phyloP scores from a whole-genome alignment of 805 yeast genomes.

The Blastobotrys chiropterorum region DNA sequence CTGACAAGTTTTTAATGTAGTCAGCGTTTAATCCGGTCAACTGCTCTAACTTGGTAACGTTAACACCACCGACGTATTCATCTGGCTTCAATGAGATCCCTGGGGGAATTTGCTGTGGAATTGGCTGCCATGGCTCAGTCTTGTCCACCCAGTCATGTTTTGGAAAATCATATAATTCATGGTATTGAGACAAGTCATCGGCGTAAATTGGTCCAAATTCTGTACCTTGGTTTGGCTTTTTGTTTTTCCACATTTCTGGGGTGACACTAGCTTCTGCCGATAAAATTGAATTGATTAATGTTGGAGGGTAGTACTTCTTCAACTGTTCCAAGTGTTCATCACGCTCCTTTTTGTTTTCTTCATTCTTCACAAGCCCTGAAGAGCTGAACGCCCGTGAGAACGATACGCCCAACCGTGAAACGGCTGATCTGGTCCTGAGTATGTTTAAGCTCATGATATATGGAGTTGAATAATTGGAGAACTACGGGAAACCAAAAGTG shows the following conservation, averaged over 20 bases:
- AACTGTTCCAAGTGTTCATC: constrained; percentile 49
- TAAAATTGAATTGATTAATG: constrained; percentile 71
- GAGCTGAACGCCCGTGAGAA: too few relatives aligned
- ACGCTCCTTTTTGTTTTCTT: constrained; percentile 15
- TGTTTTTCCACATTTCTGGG: constrained; percentile 52
- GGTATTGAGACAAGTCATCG: constrained; percentile 64
- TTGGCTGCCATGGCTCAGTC: constrained; percentile 49
- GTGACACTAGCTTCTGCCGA: constrained; percentile 70
- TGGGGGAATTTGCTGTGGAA: constrained; percentile 49
- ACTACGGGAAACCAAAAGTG: too few relatives aligned
- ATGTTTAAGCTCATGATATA: too few relatives aligned
- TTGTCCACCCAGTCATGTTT: constrained; percentile 43
- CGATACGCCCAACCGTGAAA: too few relatives aligned
- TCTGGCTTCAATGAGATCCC: constrained; percentile 36
- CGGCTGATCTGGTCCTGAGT: too few relatives aligned
- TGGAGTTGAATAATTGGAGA: too few relatives aligned
- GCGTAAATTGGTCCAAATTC: constrained; percentile 64
- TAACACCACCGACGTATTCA: constrained; percentile 26
- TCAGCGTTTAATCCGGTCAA: constrained; percentile 39
- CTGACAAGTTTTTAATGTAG: constrained; percentile 53
- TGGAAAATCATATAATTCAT: constrained; percentile 69
- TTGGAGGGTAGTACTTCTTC: constrained; percentile 74
- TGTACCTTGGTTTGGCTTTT: constrained; percentile 32
- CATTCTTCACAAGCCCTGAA: background rate
- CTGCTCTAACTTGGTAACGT: constrained; percentile 28